Conservation (phyloP, 805 yeast genomes). For the Ogataea chonburiensis region DNA sequence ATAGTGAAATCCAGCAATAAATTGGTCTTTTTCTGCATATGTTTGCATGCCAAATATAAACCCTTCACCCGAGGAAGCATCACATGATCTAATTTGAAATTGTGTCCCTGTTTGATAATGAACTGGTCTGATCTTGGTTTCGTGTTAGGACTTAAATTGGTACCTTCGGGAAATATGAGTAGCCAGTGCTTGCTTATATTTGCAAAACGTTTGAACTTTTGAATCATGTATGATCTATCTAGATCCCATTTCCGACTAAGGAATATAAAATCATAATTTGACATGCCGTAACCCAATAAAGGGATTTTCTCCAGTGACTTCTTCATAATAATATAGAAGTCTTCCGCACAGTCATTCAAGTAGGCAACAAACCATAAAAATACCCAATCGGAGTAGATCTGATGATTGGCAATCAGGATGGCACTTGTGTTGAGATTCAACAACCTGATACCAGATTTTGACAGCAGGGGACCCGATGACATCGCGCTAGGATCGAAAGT, state of each 20-base stretch:
- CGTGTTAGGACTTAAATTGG: slow-evolving; percentile 73
- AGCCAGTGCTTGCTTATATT: slow-evolving; percentile 53
- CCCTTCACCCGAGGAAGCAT: slow-evolving; percentile 87
- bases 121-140: slow-evolving; percentile 54
- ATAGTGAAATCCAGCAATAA: slow-evolving; percentile 79
- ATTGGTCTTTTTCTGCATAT: slow-evolving; percentile 51
- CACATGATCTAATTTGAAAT: slow-evolving; percentile 53
- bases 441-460: slow-evolving; percentile 10
- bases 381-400: slow-evolving; percentile 92
- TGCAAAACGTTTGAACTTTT: slow-evolving; percentile 48
- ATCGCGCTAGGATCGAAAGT: slow-evolving; percentile 34
- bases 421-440: slow-evolving; percentile 30
- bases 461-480: slow-evolving; percentile 9
- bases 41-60: slow-evolving; percentile 59
- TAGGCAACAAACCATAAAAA: slow-evolving; percentile 84
- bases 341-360: slow-evolving; percentile 61
- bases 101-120: slow-evolving; percentile 50
- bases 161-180: slow-evolving; percentile 91
- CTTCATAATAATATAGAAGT: slow-evolving; percentile 73
- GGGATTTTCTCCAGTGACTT: slow-evolving; percentile 72
- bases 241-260: slow-evolving; percentile 82
- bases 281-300: slow-evolving; percentile 83
- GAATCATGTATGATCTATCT: slow-evolving; percentile 61
- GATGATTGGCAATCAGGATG: slow-evolving; percentile 83
- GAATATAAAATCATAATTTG: slow-evolving; percentile 70